phyloP scores from a whole-genome alignment of 106 monocot species.

The Acanthochlamys bracteata region DNA sequence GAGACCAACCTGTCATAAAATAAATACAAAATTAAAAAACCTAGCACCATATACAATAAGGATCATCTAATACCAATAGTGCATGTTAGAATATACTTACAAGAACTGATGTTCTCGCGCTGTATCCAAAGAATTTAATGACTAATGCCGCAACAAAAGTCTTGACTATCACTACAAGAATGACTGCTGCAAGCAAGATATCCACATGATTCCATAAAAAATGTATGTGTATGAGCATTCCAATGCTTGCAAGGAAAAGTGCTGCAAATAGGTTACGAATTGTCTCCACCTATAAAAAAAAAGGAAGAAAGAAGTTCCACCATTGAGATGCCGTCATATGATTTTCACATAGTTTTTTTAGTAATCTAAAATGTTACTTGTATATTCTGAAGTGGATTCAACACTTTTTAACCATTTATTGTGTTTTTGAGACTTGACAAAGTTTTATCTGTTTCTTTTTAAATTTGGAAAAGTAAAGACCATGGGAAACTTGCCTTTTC shows the following conservation, averaged over 20 bases:
- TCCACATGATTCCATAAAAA: conserved; percentile 97
- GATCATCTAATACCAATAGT: neutral
- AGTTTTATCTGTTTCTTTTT: no score
- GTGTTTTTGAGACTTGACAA: no score
- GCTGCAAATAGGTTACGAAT: conserved; percentile 98
- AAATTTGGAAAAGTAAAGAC: no score
- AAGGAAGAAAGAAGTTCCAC: neutral
- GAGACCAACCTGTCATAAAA: conserved; percentile 52
- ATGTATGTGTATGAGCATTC: conserved; percentile 94
- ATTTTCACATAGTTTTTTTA: no score
- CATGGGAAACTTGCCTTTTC: no score
- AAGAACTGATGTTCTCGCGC: conserved; percentile 71
- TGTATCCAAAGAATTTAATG: conserved; percentile 77
- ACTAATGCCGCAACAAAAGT: conserved; percentile 61
- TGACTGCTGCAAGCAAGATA: conserved; percentile 86
- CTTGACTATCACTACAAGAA: conserved; percentile 83
- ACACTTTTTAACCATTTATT: no score
- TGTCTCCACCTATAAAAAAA: conserved; percentile 57
- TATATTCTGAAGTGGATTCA: no score
- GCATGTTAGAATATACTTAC: conserved; percentile 31
- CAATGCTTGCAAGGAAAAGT: conserved; percentile 96
- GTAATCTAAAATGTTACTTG: no score
- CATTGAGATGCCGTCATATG: neutral
- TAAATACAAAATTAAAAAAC: neutral
- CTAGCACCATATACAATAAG: neutral